Evolutionary conservation across 2,329 filamentous ascomycete species (phyloP).

Genomic region (Chalaropsis ovoidea): DNA sequence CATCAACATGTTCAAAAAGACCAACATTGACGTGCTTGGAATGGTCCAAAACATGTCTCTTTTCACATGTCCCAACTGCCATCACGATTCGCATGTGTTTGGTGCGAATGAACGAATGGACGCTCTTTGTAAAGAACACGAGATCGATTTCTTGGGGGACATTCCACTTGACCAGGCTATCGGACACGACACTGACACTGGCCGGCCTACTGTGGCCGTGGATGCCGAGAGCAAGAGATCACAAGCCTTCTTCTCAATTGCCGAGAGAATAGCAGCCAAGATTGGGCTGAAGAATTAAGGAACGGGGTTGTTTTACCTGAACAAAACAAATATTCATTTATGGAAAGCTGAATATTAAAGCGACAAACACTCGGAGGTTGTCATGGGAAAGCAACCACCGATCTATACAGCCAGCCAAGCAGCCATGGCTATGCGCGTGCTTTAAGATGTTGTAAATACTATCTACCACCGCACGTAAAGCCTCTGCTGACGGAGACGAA

Average conservation of each 20-base stretch:
- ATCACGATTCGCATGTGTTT: slow-evolving; percentile 64
- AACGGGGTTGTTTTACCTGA: slow-evolving; percentile 5
- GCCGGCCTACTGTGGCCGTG: slow-evolving; percentile 80
- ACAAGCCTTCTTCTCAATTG: slow-evolving; percentile 61
- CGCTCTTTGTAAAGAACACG: slow-evolving; percentile 58
- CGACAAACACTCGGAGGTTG: background rate
- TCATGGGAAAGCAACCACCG: background rate
- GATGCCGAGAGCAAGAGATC: slow-evolving; percentile 69
- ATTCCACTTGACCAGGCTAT: slow-evolving; percentile 80
- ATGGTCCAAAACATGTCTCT: slow-evolving; percentile 88
- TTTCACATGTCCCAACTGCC: slow-evolving; percentile 70
- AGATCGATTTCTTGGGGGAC: slow-evolving; percentile 73
- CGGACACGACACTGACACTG: slow-evolving; percentile 75
- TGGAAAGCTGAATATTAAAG: background rate
- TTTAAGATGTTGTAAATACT: too few relatives aligned
- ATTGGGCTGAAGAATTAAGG: slow-evolving; percentile 32
- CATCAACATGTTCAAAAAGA: slow-evolving; percentile 83
- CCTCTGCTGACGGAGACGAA: background rate
- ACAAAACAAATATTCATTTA: background rate
- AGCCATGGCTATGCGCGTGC: too few relatives aligned
- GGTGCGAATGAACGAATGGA: slow-evolving; percentile 55
- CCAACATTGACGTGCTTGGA: slow-evolving; percentile 69
- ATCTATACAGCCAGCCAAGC: slow-evolving; percentile 4
- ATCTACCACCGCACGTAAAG: too few relatives aligned
- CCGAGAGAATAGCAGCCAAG: slow-evolving; percentile 43